Base-by-base conservation (phyloP, 352 stramenopile species). In the Phytophthora cajani region DNA sequence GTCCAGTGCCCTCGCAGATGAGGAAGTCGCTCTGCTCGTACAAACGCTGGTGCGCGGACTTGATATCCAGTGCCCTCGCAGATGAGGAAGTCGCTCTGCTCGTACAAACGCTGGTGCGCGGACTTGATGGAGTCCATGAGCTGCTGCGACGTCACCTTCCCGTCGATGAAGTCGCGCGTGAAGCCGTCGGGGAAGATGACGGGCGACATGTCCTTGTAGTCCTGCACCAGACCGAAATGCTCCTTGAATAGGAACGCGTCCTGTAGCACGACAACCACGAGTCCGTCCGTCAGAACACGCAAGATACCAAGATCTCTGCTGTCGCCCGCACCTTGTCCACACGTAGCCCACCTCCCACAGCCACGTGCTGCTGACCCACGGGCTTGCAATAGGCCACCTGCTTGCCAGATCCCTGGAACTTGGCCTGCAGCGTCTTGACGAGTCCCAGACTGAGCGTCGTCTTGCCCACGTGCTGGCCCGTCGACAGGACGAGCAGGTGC, bases 381-480 rank as follows among this genome's bases (percentile, higher is more conserved):
- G 97, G 96, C 63, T 99, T 99, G 69, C 97, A 97, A 74, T 98
- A 99, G 8, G 88, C 89, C 50, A 94, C 83, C 54, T 89, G 80
- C 64, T 82, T 84, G 46, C 81, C 64, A 0, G 78, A 75, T 52
- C 78, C 82, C 14, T 79, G 73, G 69, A 98, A 98, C 59, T 94
- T 83, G 69, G 96, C 91, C 69, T 98, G 89, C 49, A 99, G 85
- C 25, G 91, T 96, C 71, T 96, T 97, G 63, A 98, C 91, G 54
- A 99, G 78, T 4, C 95, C 97, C 33, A 99, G 87, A 69, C 86
- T 98, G 25, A 97, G 89, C 17, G 96, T 99, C 32, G 97, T 99
- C 83, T 99, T 99, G 58, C 97, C 97, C 62, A 99, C 97, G 73
- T 99, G 97, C 74, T 99, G 97, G 32, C 94, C 89, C 16, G 96